Base-by-base conservation (phyloP, 371 early-diverging fungal species). In the Choanephora cucurbitarum region DNA sequence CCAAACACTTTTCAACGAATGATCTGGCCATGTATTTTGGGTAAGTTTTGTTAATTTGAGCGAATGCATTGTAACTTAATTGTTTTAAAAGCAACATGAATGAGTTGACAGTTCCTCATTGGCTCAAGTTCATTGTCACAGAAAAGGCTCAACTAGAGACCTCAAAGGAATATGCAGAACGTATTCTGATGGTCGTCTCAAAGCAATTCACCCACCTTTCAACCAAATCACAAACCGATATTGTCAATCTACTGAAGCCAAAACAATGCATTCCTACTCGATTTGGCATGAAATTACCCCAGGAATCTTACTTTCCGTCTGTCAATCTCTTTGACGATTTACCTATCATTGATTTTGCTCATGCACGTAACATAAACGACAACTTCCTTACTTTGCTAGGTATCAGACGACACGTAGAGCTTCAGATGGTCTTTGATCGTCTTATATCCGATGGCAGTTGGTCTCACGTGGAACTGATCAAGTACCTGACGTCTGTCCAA, bases 291-390 rank as follows among this genome's bases (percentile, higher is more conserved):
- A 73, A 79, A 40, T 2, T 67, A 0, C 94, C 96, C 2, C 57
- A 47, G 5, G 88, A 93, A 19, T 71, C 89, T 1, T 96, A 96
- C 57, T 92, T 94, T 67, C 69, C 77, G 22, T 80, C 72, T 2
- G 94, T 93, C 7, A 91, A 88, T 9, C 60, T 96, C 0, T 94
- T 96, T 70, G 86, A 84, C 17, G 94, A 94, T 66, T 67, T 96
- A 18, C 91, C 95, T 3, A 77, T 85, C 6, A 73, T 90, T 21
- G 57, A 66, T 8, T 82, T 93, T 19, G 57, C 72, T 34, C 66
- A 83, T 32, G 66, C 74, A 1, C 76, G 75, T 48, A 56, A 53
- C n/a, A 65, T 87, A 0, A 60, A 73, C 17, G 91, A 93, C 7
- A 46, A 61, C 23, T 74, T 94, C 15, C 64, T 94, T 32, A 64